Percentiles rank a stretch among this genome's conserved stretches.
Evolutionary conservation across 2,329 filamentous ascomycete species (phyloP).

Genomic region (Endoconidiophora polonica): DNA sequence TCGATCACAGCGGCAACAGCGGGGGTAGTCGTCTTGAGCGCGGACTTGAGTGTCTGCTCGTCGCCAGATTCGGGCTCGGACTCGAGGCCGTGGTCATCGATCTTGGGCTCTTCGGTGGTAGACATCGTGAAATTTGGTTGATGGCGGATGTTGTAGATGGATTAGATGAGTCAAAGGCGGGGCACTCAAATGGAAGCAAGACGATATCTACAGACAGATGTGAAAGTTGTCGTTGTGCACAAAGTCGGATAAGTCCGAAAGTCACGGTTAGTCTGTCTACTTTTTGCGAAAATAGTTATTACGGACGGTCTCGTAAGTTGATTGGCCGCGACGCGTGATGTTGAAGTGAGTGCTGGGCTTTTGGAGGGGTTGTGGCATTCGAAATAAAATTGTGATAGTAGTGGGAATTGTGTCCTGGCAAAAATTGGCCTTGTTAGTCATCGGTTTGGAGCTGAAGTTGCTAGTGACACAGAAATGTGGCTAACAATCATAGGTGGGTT

Average conservation of each 20-base stretch:
- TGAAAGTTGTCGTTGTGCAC: neutral
- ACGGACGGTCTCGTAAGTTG: neutral
- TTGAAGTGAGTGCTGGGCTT: neutral
- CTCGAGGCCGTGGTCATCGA: slow-evolving; percentile 51
- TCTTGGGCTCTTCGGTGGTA: slow-evolving; percentile 42
- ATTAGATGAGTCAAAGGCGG: slow-evolving; percentile 12
- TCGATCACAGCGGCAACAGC: slow-evolving; percentile 28
- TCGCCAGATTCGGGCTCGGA: slow-evolving; percentile 36
- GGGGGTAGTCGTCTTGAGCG: slow-evolving; percentile 54
- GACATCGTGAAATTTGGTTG: slow-evolving; percentile 26
- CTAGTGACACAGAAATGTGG: neutral
- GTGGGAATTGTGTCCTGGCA: slow-evolving; percentile 11
- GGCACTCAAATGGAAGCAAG: slow-evolving; percentile 6
- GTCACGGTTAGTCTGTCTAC: no score
- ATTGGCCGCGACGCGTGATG: slow-evolving; percentile 9
- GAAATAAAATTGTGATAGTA: slow-evolving; percentile 9
- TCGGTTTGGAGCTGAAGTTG: neutral
- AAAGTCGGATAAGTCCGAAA: no score
- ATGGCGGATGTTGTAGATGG: slow-evolving; percentile 2
- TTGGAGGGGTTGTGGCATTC: slow-evolving; percentile 11
- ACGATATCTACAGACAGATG: slow-evolving; percentile 3
- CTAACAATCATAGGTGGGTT: slow-evolving; percentile 3
- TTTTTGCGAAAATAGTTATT: neutral
- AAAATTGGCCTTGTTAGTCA: slow-evolving; percentile 12
- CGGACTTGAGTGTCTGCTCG: slow-evolving; percentile 61